phyloP scores from a whole-genome alignment of 495 filamentous ascomycete species.

The Xeromyces bisporus region DNA sequence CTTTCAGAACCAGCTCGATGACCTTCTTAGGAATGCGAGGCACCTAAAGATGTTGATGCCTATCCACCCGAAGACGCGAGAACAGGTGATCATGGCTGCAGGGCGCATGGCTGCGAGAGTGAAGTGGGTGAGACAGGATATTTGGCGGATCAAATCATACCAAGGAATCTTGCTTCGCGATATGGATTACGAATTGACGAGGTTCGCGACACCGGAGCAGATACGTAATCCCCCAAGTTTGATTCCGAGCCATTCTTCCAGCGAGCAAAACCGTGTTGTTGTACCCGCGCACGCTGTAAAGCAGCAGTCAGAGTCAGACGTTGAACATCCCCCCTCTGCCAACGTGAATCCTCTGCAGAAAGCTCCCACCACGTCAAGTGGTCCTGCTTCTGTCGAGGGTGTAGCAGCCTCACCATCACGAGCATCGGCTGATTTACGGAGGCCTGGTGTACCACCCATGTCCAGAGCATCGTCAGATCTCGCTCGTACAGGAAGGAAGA shows the following conservation, averaged over 20 bases:
- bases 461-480: constrained; percentile 19
- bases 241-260: too few species aligned
- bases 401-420: constrained; percentile 8
- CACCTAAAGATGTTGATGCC: constrained; percentile 82
- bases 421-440: constrained; percentile 13
- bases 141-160: constrained; percentile 84
- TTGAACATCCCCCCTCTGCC: too few species aligned
- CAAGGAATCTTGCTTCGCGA: constrained; percentile 74
- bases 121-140: constrained; percentile 84
- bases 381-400: constrained; percentile 4
- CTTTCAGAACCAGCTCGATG: constrained; percentile 62
- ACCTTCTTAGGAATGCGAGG: constrained; percentile 73
- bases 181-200: constrained; percentile 57
- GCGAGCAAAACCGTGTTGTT: too few species aligned
- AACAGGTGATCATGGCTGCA: constrained; percentile 70
- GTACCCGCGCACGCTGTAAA: too few species aligned
- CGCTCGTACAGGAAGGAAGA: constrained; percentile 12
- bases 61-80: constrained; percentile 69
- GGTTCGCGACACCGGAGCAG: constrained; percentile 9
- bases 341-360: neutral
- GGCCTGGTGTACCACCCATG: constrained; percentile 21
- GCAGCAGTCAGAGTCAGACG: too few species aligned
- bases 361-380: neutral
- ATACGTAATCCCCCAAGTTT: constrained; percentile 4
- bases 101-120: constrained; percentile 74